Conservation (phyloP, 2,329 filamentous ascomycete genomes). For the Fusarium mundagurra region DNA sequence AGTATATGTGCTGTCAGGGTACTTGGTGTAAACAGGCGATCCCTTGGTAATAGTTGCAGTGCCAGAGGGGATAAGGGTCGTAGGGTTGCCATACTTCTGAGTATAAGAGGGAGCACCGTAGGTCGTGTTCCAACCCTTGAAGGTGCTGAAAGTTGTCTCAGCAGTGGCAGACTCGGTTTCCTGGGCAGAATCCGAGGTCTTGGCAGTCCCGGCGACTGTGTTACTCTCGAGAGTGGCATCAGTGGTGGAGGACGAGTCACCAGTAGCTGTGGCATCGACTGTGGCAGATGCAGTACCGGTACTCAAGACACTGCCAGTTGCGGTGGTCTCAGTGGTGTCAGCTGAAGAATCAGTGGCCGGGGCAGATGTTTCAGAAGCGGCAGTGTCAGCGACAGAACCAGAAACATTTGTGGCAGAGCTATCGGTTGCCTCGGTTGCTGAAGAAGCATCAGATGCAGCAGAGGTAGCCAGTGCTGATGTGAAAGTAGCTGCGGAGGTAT, state of each 20-base stretch:
- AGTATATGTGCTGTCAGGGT: conserved; percentile 7
- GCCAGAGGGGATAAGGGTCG: background rate
- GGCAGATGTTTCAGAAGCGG: background rate
- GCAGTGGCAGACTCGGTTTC: conserved; percentile 3
- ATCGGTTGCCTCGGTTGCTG: conserved; percentile 21
- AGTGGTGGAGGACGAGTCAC: background rate
- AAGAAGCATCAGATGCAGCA: background rate
- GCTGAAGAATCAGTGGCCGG: background rate
- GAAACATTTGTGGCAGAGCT: conserved; percentile 28
- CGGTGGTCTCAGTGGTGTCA: background rate
- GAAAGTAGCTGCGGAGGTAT: conserved; percentile 9
- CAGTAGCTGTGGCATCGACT: background rate
- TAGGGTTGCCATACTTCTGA: conserved; percentile 10
- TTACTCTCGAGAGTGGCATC: background rate
- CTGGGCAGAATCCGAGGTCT: background rate
- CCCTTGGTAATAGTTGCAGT: conserved; percentile 3
- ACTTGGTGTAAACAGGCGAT: conserved; percentile 18
- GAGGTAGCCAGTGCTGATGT: conserved; percentile 20
- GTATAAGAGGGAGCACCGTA: conserved; percentile 5
- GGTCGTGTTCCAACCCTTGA: conserved; percentile 32
- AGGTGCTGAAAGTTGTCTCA: conserved; percentile 22
- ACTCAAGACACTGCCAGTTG: background rate
- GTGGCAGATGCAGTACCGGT: background rate
- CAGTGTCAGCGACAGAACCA: conserved; percentile 3
- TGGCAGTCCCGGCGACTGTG: background rate